Percentiles rank a stretch among this genome's conserved stretches.
Evolutionary conservation across 2,329 filamentous ascomycete genomes (phyloP).

Genomic region (Neodidymelliopsis sp.): DNA sequence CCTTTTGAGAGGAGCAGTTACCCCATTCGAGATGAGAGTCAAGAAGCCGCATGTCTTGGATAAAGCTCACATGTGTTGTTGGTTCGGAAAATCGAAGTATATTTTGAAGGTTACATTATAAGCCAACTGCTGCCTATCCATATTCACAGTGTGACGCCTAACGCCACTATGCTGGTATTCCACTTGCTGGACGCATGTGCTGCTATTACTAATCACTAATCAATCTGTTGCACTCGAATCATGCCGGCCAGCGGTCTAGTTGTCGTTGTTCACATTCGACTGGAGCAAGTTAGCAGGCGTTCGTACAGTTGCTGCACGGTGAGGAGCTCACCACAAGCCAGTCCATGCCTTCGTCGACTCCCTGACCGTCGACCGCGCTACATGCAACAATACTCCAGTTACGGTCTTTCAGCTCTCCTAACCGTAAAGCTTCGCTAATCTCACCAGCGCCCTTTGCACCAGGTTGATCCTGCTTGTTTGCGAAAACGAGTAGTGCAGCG

Average conservation of each 20-base stretch:
- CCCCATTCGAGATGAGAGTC: too few relatives aligned
- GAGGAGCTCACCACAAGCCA: conserved; percentile 81
- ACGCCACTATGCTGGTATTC: conserved; percentile 35
- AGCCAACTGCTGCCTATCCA: background rate
- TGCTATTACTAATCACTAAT: conserved; percentile 15
- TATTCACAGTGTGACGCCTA: conserved; percentile 22
- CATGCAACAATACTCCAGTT: conserved; percentile 99
- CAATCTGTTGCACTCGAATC: conserved; percentile 1
- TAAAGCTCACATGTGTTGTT: too few relatives aligned
- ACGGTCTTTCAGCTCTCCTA: conserved; percentile 90
- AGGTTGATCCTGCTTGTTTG: conserved; percentile 98
- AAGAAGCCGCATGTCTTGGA: too few relatives aligned
- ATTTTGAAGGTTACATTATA: conserved; percentile 1
- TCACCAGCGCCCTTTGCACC: conserved; percentile 96
- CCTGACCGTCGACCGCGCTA: conserved; percentile 92
- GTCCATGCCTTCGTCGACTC: conserved; percentile 97
- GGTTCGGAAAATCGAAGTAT: background rate
- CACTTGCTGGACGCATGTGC: conserved; percentile 10
- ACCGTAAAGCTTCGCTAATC: conserved; percentile 89
- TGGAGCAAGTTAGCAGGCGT: conserved; percentile 1
- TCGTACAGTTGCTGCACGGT: conserved; percentile 12
- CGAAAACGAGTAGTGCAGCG: conserved; percentile 90
- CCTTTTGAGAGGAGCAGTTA: background rate
- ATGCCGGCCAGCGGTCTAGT: conserved; percentile 12
- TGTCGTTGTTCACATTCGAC: conserved; percentile 15